Conservation (phyloP, 805 yeast genomes). For the Citeromyces nyonsensis region DNA sequence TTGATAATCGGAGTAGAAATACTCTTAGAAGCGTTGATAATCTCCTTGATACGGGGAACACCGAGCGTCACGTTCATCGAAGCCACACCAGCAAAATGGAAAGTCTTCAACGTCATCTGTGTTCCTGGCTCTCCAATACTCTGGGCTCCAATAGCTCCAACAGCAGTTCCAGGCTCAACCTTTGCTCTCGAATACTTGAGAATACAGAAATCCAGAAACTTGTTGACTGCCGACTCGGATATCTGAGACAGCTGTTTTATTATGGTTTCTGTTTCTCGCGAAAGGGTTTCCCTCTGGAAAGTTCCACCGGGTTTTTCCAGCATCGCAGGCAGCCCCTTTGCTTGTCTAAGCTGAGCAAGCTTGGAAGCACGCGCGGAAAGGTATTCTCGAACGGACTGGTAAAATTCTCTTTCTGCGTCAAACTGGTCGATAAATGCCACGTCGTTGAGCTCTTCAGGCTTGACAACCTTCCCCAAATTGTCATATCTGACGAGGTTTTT, state of each 20-base stretch:
- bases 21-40: conserved; percentile 89
- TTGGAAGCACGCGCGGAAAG: conserved; percentile 36
- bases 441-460: conserved; percentile 24
- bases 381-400: conserved; percentile 57
- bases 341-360: conserved; percentile 40
- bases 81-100: conserved; percentile 96
- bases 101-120: conserved; percentile 80
- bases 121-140: conserved; percentile 99
- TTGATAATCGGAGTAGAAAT: conserved; percentile 95
- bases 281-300: conserved; percentile 11
- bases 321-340: conserved; percentile 31
- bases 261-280: conserved; percentile 19
- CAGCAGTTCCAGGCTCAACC: conserved; percentile 98
- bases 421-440: conserved; percentile 64
- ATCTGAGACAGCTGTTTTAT: conserved; percentile 57
- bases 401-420: conserved; percentile 82
- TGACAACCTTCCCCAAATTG: conserved; percentile 44
- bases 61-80: conserved; percentile 97
- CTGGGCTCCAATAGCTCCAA: conserved; percentile 98
- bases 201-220: conserved; percentile 64
- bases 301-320: conserved; percentile 27
- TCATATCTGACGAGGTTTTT: conserved; percentile 48
- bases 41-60: conserved; percentile 98
- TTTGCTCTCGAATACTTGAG: conserved; percentile 75
- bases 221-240: conserved; percentile 38